Evolutionary conservation across 2,329 filamentous ascomycete genomes (phyloP).

Genomic region (Clonostachys rhizophaga): DNA sequence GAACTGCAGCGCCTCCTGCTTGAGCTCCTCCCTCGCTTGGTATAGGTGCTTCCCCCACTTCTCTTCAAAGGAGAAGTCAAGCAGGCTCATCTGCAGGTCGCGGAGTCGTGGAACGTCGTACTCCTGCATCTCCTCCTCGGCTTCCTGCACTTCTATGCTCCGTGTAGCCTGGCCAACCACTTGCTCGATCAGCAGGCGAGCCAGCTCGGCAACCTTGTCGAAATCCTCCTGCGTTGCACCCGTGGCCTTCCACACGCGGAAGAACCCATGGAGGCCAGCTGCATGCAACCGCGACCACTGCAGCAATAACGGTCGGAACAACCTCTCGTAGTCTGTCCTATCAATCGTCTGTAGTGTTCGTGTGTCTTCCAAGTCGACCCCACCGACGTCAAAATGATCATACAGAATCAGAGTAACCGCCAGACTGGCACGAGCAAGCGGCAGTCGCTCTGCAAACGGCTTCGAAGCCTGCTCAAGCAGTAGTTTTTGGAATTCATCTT

Average conservation of each 20-base stretch:
- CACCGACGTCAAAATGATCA: slow-evolving; percentile 93
- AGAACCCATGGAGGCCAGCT: slow-evolving; percentile 79
- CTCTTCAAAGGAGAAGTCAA: slow-evolving; percentile 89
- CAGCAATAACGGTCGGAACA: slow-evolving; percentile 82
- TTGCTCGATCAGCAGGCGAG: slow-evolving; percentile 85
- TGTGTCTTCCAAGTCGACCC: slow-evolving; percentile 71
- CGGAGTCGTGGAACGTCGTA: slow-evolving; percentile 77
- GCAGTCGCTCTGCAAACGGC: slow-evolving; percentile 70
- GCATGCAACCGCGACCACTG: slow-evolving; percentile 93
- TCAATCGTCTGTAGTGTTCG: slow-evolving; percentile 73
- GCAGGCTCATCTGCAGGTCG: slow-evolving; percentile 86
- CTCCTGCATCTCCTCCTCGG: slow-evolving; percentile 84
- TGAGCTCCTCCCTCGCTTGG: slow-evolving; percentile 87
- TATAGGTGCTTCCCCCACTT: slow-evolving; percentile 88
- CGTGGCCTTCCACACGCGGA: slow-evolving; percentile 88
- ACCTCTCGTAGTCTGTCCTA: slow-evolving; percentile 72
- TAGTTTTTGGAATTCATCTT: slow-evolving; percentile 89
- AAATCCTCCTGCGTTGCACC: slow-evolving; percentile 84
- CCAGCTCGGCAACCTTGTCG: slow-evolving; percentile 85
- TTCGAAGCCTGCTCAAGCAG: slow-evolving; percentile 82
- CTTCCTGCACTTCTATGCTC: slow-evolving; percentile 77
- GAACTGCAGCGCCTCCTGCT: slow-evolving; percentile 88
- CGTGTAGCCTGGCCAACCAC: slow-evolving; percentile 79
- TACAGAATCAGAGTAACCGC: slow-evolving; percentile 85
- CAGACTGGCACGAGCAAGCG: slow-evolving; percentile 80